Percentiles rank a stretch among this genome's conserved stretches.
Evolutionary conservation across 2,329 filamentous ascomycete genomes (phyloP).

Genomic region (Hirsutella minnesotensis): DNA sequence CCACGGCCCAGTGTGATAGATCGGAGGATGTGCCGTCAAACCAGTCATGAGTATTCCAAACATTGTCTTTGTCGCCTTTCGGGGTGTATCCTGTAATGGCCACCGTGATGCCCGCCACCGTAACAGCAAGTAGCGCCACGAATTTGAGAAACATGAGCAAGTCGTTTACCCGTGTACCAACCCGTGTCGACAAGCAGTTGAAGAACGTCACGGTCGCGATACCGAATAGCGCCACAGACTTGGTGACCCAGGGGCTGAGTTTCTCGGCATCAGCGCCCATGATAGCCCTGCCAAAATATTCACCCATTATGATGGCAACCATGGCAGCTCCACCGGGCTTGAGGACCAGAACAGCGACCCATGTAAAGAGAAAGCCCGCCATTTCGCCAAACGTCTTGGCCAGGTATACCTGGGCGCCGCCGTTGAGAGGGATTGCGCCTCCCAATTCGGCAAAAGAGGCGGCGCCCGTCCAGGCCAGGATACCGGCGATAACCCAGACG

Average conservation of each 20-base stretch:
- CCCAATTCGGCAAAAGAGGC: slow-evolving; percentile 93
- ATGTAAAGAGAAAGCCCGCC: slow-evolving; percentile 87
- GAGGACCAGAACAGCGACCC: slow-evolving; percentile 86
- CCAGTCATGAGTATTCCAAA: slow-evolving; percentile 84
- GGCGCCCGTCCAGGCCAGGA: slow-evolving; percentile 91
- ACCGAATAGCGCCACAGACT: slow-evolving; percentile 69
- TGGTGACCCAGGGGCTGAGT: slow-evolving; percentile 80
- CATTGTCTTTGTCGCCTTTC: slow-evolving; percentile 60
- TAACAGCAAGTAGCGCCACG: slow-evolving; percentile 74
- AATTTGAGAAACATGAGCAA: slow-evolving; percentile 97
- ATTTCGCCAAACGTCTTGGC: slow-evolving; percentile 95
- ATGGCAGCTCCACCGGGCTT: slow-evolving; percentile 92
- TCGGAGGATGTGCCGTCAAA: slow-evolving; percentile 76
- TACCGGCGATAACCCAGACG: slow-evolving; percentile 85
- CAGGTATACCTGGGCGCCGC: slow-evolving; percentile 85
- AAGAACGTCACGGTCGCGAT: slow-evolving; percentile 67
- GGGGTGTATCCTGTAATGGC: slow-evolving; percentile 74
- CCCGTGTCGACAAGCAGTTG: slow-evolving; percentile 82
- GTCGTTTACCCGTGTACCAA: slow-evolving; percentile 81
- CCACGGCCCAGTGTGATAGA: slow-evolving; percentile 81
- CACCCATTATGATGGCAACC: slow-evolving; percentile 93
- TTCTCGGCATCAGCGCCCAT: slow-evolving; percentile 78
- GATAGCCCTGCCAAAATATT: slow-evolving; percentile 83
- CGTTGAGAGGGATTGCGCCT: slow-evolving; percentile 90
- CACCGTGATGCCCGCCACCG: slow-evolving; percentile 79